Evolutionary conservation across 129 eudicot genomes (phyloP).

Genomic region (Chrysanthemum seticuspe): DNA sequence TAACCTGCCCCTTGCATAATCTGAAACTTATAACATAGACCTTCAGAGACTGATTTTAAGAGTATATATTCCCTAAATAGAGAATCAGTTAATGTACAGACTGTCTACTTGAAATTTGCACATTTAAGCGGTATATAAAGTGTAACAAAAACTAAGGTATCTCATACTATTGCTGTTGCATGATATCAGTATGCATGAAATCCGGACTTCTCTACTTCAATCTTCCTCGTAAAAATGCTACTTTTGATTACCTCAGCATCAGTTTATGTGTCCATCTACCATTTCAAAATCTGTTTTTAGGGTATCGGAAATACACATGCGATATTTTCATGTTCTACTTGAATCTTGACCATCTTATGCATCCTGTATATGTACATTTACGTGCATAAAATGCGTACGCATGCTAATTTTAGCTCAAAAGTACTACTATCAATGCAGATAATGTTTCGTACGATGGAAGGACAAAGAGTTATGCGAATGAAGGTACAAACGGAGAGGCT

Average conservation of each 20-base stretch:
- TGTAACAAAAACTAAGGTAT: background rate
- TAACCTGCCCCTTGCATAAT: background rate
- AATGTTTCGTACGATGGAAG: constrained; percentile 23
- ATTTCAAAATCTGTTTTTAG: background rate
- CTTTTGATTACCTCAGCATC: background rate
- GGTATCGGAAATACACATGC: background rate
- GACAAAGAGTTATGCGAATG: constrained; percentile 24
- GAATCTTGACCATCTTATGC: constrained; percentile 8
- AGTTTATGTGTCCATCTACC: background rate
- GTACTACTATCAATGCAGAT: constrained; percentile 23
- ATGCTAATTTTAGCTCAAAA: constrained; percentile 12
- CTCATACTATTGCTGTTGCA: background rate
- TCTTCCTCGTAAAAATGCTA: background rate
- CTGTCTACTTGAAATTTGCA: background rate
- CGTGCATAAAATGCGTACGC: background rate
- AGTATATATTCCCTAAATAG: background rate
- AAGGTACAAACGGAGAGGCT: constrained; percentile 18
- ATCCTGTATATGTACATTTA: constrained; percentile 2
- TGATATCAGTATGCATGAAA: background rate
- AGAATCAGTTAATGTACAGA: background rate
- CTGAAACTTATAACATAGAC: background rate
- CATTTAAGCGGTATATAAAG: background rate
- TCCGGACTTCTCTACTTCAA: background rate
- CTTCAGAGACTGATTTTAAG: background rate
- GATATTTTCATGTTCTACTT: constrained; percentile 5